phyloP scores from a whole-genome alignment of 2,329 filamentous ascomycete species.

The Coniochaeta sp. region DNA sequence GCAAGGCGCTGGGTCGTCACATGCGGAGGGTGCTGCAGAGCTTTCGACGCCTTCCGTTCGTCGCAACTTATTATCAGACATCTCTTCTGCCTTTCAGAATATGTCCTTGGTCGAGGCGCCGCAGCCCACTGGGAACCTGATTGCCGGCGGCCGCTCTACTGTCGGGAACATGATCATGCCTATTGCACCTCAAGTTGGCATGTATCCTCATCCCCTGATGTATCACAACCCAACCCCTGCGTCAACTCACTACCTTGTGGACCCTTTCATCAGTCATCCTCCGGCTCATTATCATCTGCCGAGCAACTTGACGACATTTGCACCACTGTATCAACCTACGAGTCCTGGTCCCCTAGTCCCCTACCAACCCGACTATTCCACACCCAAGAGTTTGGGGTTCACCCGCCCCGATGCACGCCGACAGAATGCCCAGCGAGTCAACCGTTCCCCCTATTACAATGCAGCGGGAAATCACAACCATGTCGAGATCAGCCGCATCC shows the following conservation, averaged over 20 bases:
- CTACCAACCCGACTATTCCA: constrained; percentile 29
- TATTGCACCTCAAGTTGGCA: neutral
- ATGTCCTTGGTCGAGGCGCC: neutral
- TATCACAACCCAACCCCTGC: neutral
- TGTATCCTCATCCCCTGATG: neutral
- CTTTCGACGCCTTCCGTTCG: neutral
- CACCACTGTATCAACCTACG: neutral
- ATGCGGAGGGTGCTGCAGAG: neutral
- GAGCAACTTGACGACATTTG: constrained; percentile 7
- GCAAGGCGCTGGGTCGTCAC: neutral
- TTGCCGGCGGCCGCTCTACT: neutral
- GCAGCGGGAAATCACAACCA: constrained; percentile 50
- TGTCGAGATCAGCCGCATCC: constrained; percentile 54
- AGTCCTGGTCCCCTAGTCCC: neutral
- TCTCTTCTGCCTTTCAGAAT: neutral
- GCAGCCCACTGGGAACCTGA: neutral
- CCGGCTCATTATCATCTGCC: constrained; percentile 10
- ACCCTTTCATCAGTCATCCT: neutral
- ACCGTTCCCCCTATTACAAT: constrained; percentile 38
- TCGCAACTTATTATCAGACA: neutral
- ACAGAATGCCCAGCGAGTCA: constrained; percentile 39
- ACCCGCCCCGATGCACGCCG: constrained; percentile 32
- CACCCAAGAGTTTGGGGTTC: constrained; percentile 21
- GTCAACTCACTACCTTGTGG: neutral
- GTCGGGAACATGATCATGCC: neutral